Base-by-base conservation (phyloP, 257 asterid species). In the Salvia splendens region DNA sequence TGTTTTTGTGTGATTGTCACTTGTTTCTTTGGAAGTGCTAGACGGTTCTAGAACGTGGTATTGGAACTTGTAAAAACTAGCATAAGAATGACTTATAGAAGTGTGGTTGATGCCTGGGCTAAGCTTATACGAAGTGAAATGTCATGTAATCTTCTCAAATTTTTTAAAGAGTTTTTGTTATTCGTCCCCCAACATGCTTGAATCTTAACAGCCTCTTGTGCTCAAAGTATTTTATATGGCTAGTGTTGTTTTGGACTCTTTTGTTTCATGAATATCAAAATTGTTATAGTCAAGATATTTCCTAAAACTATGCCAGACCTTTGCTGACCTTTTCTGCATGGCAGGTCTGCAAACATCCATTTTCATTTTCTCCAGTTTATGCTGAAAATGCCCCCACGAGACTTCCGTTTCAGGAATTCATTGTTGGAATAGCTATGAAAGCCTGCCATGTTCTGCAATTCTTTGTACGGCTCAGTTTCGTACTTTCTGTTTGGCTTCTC, bases 331-430 rank as follows among this genome's bases (percentile, higher is more conserved):
- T 8, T 46, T 65, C 32, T 47, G 16, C 20, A 28, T 61, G 73
- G 80, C 86, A 93, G 99, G 99, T 93, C 20, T 93, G 99, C 78
- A 93, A 93, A 72, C 99, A 93, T 74, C 84, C 97, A 9, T 93
- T 93, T 84, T 86, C 97, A 36, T 93, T 93, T 79, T 90, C 99
- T 40, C 99, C 99, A 11, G 97, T 93, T 60, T 93, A 93, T 75
- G 92, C 97, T 35, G 96, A 86, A 51, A 88, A 93, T 79, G 97
- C 99, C 35, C 99, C 97, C 3, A 63, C 89, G 32, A 88, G 97
- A 79, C 97, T 93, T 60, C 95, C 97, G 10, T 88, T 93, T 76
- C 94, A 79, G 75, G 97, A 93, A 77, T 90, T 93, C 72, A 52
- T 93, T 14, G 86, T 85, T 73, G 99, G 97, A 62, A 90, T 90